Evolutionary conservation across 2,329 filamentous ascomycete genomes (phyloP).

Genomic region (Neophaeococcomyces mojaviensis): DNA sequence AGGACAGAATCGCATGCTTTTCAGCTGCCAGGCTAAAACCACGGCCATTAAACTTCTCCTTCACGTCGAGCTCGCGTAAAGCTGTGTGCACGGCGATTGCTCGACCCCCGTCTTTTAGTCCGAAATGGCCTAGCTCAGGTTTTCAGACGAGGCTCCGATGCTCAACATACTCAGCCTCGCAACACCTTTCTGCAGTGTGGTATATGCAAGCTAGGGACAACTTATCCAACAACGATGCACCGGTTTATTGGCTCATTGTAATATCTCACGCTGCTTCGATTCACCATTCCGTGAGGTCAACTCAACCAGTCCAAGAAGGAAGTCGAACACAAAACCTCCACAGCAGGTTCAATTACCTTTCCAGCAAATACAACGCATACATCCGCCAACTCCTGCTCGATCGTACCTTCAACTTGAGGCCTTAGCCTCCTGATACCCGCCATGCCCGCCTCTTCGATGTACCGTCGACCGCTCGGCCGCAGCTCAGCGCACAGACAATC

Average conservation of each 20-base stretch:
- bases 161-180: background rate
- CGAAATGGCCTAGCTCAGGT: background rate
- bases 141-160: background rate
- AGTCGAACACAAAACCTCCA: no score
- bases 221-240: no score
- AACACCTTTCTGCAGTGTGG: background rate
- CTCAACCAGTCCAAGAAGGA: background rate
- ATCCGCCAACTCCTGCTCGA: no score
- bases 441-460: conserved; percentile 46
- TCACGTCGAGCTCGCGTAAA: no score
- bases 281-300: background rate
- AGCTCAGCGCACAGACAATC: conserved; percentile 82
- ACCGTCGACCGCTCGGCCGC: conserved; percentile 83
- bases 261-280: no score
- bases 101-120: background rate
- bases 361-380: background rate
- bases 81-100: no score
- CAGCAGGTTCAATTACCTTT: no score
- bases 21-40: no score
- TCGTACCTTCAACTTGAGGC: background rate
- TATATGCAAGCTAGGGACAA: no score
- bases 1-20: no score
- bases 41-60: no score
- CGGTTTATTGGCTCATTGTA: no score
- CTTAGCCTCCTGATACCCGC: background rate